Conservation (phyloP, 768 basidiomycete genomes). For the Xerocomellus intermedius region DNA sequence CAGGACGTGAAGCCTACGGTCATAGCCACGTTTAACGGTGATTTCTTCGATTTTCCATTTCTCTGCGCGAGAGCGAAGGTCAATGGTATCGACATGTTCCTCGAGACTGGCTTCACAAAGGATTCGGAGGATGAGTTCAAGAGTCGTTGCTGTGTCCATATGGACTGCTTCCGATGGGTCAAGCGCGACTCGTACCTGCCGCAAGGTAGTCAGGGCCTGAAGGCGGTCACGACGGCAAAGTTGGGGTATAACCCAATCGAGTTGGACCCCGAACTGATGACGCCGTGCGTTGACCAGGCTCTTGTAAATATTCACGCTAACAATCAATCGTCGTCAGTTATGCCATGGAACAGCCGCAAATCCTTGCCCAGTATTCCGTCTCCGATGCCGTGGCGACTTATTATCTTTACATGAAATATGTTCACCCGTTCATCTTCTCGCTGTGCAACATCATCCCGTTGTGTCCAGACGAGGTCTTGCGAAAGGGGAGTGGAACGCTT, state of each 20-base stretch:
- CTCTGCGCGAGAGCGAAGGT: constrained; percentile 79
- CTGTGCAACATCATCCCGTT: constrained; percentile 98
- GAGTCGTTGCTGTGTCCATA: constrained; percentile 87
- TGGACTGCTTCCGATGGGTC: constrained; percentile 99
- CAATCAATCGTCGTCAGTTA: constrained; percentile 52
- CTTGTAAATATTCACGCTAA: not conserved
- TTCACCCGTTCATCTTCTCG: constrained; percentile 99
- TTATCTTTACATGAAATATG: constrained; percentile 99
- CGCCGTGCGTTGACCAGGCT: constrained; percentile 66
- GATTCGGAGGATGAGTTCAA: constrained; percentile 97
- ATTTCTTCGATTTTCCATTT: constrained; percentile 99
- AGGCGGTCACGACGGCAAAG: constrained; percentile 95
- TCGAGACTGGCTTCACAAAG: constrained; percentile 89
- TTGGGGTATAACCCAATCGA: constrained; percentile 96
- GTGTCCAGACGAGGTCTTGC: constrained; percentile 91
- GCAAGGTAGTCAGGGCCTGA: constrained; percentile 97
- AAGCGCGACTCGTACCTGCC: constrained; percentile 98
- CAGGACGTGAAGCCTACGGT: constrained; percentile 94
- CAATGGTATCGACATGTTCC: constrained; percentile 95
- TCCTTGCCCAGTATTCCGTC: constrained; percentile 95
- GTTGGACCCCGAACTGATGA: constrained; percentile 98
- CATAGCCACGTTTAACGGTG: constrained; percentile 98
- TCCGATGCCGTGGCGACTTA: constrained; percentile 99
- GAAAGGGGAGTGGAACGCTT: constrained; percentile 94
- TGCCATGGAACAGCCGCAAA: constrained; percentile 92